Evolutionary conservation across 1,284 basidiomycete genomes (phyloP).

Genomic region (Neolentinus lepideus): DNA sequence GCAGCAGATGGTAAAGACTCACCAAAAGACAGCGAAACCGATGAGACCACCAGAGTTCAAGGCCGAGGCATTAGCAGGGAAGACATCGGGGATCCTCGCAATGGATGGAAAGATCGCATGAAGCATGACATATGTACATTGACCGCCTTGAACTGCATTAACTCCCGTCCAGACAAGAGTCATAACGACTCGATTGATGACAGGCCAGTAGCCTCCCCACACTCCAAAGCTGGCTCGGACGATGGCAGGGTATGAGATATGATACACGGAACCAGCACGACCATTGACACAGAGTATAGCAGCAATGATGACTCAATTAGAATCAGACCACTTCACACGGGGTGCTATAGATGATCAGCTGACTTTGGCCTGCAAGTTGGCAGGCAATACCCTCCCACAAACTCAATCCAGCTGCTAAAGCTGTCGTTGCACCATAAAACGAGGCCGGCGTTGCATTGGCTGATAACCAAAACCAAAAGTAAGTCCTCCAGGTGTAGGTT

Average conservation of each 20-base stretch:
- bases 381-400: neutral
- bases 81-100: slow-evolving; percentile 14
- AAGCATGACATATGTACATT: slow-evolving; percentile 12
- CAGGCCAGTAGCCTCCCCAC: slow-evolving; percentile 8
- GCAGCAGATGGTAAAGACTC: too few species aligned
- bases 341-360: neutral
- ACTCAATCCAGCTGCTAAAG: neutral
- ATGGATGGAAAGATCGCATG: slow-evolving; percentile 16
- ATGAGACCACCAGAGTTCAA: slow-evolving; percentile 12
- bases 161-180: slow-evolving; percentile 20
- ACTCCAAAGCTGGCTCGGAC: slow-evolving; percentile 16
- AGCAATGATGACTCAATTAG: neutral
- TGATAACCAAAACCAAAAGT: neutral
- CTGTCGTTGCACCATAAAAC: neutral
- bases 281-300: neutral
- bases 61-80: slow-evolving; percentile 15
- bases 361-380: neutral
- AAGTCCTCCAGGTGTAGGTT: neutral
- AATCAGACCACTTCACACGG: neutral
- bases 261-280: neutral
- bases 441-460: neutral
- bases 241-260: neutral
- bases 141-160: slow-evolving; percentile 18
- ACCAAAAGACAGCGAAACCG: slow-evolving; percentile 3
- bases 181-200: slow-evolving; percentile 8